Conservation (phyloP, 257 asterid genomes). For the Avicennia marina region DNA sequence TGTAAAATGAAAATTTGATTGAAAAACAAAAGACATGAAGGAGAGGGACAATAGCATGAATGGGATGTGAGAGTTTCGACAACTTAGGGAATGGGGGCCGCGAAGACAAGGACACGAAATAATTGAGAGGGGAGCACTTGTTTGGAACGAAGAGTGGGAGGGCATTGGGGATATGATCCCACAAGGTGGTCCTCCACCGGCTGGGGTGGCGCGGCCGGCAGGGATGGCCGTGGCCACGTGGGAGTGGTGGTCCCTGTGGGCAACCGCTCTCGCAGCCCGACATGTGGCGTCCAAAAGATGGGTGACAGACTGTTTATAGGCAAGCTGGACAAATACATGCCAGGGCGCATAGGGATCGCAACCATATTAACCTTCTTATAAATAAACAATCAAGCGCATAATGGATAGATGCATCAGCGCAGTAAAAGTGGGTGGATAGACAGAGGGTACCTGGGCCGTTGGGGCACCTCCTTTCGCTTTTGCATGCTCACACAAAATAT, state of each 20-base stretch:
- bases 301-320: slow-evolving; percentile 40
- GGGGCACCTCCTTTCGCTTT: too few species aligned
- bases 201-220: slow-evolving; percentile 55
- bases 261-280: slow-evolving; percentile 7
- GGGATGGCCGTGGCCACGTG: slow-evolving; percentile 69
- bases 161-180: slow-evolving; percentile 18
- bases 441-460: too few species aligned
- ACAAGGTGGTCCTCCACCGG: slow-evolving; percentile 50
- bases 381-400: too few species aligned
- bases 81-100: slow-evolving; percentile 35
- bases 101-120: slow-evolving; percentile 47
- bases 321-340: slow-evolving; percentile 12
- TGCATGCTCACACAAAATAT: too few species aligned
- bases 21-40: not conserved
- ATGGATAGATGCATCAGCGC: too few species aligned
- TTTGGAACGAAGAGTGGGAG: slow-evolving; percentile 10
- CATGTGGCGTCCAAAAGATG: slow-evolving; percentile 38
- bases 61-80: slow-evolving; percentile 30
- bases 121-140: slow-evolving; percentile 25
- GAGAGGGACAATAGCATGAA: not conserved
- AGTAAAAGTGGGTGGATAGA: too few species aligned
- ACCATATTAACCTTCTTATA: too few species aligned
- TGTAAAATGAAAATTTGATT: too few species aligned
- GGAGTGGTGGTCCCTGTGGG: slow-evolving; percentile 74
- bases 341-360: slow-evolving; percentile 13